Percentiles rank a stretch among this genome's conserved stretches.
Evolutionary conservation across 192 early-diverging fungal species (phyloP).

Genomic region (Backusella psychrophila): DNA sequence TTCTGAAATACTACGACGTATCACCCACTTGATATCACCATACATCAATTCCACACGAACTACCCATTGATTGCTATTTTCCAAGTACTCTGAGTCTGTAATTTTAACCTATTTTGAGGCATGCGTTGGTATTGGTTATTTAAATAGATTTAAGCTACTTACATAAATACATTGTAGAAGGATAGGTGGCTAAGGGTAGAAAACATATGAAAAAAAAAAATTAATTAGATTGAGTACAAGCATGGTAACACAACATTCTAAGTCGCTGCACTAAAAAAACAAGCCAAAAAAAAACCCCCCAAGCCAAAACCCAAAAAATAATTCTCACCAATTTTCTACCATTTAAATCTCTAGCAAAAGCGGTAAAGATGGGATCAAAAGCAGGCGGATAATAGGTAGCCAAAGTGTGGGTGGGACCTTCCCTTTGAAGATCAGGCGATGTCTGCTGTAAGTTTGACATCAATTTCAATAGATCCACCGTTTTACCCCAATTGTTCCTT

Average conservation of each 20-base stretch:
- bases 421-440: background rate
- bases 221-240: background rate
- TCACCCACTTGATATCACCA: slow-evolving; percentile 74
- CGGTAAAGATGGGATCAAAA: slow-evolving; percentile 33
- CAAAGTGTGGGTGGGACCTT: slow-evolving; percentile 9
- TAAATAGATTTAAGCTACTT: background rate
- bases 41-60: slow-evolving; percentile 72
- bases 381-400: slow-evolving; percentile 34
- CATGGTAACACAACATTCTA: background rate
- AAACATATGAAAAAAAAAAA: background rate
- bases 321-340: slow-evolving; percentile 27
- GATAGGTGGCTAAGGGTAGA: slow-evolving; percentile 32
- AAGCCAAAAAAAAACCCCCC: background rate
- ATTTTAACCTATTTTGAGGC: slow-evolving; percentile 34
- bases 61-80: slow-evolving; percentile 37
- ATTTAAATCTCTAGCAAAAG: slow-evolving; percentile 27
- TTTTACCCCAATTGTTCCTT: slow-evolving; percentile 20
- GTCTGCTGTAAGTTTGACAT: slow-evolving; percentile 12
- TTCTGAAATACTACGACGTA: slow-evolving; percentile 60
- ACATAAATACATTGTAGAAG: slow-evolving; percentile 33
- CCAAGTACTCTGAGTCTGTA: slow-evolving; percentile 26
- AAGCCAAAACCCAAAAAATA: background rate
- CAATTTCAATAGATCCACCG: slow-evolving; percentile 19
- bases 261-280: background rate
- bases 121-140: background rate